Conservation (phyloP, 177 flowering plant genomes). For the Telopea speciosissima region DNA sequence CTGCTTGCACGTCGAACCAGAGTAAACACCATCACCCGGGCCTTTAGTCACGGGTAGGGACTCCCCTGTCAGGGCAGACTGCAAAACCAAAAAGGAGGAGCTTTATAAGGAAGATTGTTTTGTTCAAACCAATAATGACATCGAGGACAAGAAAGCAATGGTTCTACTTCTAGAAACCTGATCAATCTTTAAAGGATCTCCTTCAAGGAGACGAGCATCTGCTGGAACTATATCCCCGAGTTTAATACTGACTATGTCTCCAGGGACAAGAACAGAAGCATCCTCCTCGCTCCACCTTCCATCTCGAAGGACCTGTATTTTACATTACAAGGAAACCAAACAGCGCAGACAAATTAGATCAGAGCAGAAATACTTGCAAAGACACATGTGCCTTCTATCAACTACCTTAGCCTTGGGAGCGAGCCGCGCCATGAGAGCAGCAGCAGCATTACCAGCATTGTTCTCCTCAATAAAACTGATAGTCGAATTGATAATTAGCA, state of each 20-base stretch:
- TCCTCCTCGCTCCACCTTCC: slow-evolving; percentile 53
- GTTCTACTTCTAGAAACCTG: slow-evolving; percentile 4
- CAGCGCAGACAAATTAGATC: not conserved
- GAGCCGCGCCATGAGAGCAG: slow-evolving; percentile 65
- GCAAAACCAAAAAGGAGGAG: slow-evolving; percentile 13
- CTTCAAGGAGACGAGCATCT: slow-evolving; percentile 61
- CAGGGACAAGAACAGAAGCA: slow-evolving; percentile 52
- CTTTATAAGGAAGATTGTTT: not conserved
- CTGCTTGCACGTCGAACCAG: slow-evolving; percentile 97
- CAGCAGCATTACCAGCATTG: slow-evolving; percentile 69
- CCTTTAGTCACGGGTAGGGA: slow-evolving; percentile 96
- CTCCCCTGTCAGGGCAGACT: slow-evolving; percentile 99
- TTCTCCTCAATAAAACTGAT: slow-evolving; percentile 65
- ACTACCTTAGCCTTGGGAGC: slow-evolving; percentile 64
- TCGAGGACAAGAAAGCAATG: not conserved
- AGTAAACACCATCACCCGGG: slow-evolving; percentile 89
- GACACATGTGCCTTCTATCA: not conserved
- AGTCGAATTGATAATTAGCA: slow-evolving; percentile 55
- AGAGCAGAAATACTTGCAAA: not conserved
- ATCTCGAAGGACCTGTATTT: slow-evolving; percentile 41
- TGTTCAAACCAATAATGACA: slow-evolving; percentile 1
- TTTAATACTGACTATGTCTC: slow-evolving; percentile 51
- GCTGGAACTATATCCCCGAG: slow-evolving; percentile 59
- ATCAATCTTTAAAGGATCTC: slow-evolving; percentile 46
- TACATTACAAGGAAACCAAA: not conserved